Evolutionary conservation across 768 basidiomycete genomes (phyloP).

Genomic region (Rhodocollybia butyracea): DNA sequence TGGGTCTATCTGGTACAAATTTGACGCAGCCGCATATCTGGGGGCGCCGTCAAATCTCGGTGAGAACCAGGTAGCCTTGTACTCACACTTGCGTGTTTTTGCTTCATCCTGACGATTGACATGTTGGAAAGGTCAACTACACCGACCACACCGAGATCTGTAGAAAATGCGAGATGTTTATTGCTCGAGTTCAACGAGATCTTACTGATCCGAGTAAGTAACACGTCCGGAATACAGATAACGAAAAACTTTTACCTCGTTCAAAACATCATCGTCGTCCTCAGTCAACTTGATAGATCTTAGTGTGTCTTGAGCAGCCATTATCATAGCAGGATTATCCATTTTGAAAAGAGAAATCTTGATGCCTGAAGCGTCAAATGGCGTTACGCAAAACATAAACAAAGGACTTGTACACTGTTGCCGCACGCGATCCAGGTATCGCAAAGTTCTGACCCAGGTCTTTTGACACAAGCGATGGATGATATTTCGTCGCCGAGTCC

Average conservation of each 20-base stretch:
- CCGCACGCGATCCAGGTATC: conserved; percentile 70
- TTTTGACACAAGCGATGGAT: conserved; percentile 49
- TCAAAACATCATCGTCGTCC: conserved; percentile 55
- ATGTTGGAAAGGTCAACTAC: conserved; percentile 55
- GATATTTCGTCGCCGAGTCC: conserved; percentile 58
- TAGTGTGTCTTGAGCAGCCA: conserved; percentile 47
- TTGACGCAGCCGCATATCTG: conserved; percentile 70
- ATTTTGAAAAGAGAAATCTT: conserved; percentile 47
- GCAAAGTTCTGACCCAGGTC: conserved; percentile 36
- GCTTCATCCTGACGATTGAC: conserved; percentile 53
- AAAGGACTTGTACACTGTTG: conserved; percentile 36
- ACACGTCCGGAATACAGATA: neutral
- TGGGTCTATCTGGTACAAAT: conserved; percentile 69
- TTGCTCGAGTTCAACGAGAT: conserved; percentile 20
- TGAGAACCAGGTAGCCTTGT: neutral
- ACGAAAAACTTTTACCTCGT: conserved; percentile 51
- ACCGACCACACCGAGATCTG: conserved; percentile 69
- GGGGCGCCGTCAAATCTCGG: conserved; percentile 3
- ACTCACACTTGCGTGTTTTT: conserved; percentile 60
- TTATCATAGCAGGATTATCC: conserved; percentile 49
- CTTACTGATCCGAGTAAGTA: conserved; percentile 34
- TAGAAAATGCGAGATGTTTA: conserved; percentile 62
- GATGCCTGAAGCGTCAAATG: neutral
- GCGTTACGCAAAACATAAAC: neutral
- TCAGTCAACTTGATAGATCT: conserved; percentile 42